phyloP scores from a whole-genome alignment of 768 basidiomycete genomes.

The Boletus tomentosulus region DNA sequence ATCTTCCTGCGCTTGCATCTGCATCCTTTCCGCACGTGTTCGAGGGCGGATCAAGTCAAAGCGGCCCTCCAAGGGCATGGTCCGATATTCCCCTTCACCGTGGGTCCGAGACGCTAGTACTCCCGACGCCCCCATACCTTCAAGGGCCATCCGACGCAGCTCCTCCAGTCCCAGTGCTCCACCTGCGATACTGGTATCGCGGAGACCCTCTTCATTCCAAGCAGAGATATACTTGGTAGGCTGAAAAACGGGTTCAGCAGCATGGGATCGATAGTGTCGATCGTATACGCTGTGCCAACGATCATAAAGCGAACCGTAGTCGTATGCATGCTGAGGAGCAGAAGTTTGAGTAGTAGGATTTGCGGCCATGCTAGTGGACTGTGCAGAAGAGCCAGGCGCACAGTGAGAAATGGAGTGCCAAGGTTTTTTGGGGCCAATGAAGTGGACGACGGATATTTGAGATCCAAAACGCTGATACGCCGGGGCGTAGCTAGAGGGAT shows the following conservation, averaged over 20 bases:
- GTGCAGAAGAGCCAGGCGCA: slow-evolving; percentile 46
- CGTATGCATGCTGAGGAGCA: slow-evolving; percentile 46
- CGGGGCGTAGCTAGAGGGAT: slow-evolving; percentile 75
- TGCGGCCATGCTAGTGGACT: slow-evolving; percentile 30
- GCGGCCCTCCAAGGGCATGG: slow-evolving; percentile 82
- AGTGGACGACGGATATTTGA: slow-evolving; percentile 83
- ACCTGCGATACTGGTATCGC: slow-evolving; percentile 1
- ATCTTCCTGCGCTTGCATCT: slow-evolving; percentile 1
- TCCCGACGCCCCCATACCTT: slow-evolving; percentile 23
- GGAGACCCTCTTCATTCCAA: slow-evolving; percentile 54
- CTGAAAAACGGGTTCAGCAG: slow-evolving; percentile 39
- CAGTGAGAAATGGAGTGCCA: slow-evolving; percentile 78
- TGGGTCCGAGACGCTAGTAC: slow-evolving; percentile 7
- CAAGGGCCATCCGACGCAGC: slow-evolving; percentile 32
- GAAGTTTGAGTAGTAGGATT: slow-evolving; percentile 17
- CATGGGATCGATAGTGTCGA: slow-evolving; percentile 69
- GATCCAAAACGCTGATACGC: slow-evolving; percentile 93
- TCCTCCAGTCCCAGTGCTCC: slow-evolving; percentile 40
- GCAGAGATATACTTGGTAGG: slow-evolving; percentile 65
- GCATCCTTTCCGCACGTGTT: slow-evolving; percentile 21
- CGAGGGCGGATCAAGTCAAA: slow-evolving; percentile 73
- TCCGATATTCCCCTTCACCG: slow-evolving; percentile 71
- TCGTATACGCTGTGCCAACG: slow-evolving; percentile 93
- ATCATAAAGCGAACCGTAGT: slow-evolving; percentile 79
- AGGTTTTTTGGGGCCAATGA: slow-evolving; percentile 95